These are phyloP conservation scores for Apiotrichum sp. DNA, from an alignment of 1,284 basidiomycete genomes.

Conservation along the genomic window DNA sequence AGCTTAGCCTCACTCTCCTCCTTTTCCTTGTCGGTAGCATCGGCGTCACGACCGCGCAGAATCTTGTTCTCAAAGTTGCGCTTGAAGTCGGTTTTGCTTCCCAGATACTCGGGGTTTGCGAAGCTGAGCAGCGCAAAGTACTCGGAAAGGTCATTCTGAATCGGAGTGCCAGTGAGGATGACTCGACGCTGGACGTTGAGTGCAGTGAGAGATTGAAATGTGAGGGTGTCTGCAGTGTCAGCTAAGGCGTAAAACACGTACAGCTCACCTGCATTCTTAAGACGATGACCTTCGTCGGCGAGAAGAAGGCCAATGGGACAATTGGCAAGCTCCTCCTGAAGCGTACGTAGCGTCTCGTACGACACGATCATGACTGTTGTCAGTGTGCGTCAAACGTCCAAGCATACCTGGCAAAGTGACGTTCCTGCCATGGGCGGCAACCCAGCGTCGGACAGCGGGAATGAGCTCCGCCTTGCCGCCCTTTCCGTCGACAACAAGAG, in stretches of 20 bases:
- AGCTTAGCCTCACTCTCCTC: constrained; percentile 82
- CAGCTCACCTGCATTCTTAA: constrained; percentile 85
- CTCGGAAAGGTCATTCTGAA: constrained; percentile 93
- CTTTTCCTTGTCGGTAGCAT: constrained; percentile 77
- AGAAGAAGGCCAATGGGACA: constrained; percentile 85
- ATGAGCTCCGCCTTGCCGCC: constrained; percentile 74
- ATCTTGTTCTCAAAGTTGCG: constrained; percentile 96
- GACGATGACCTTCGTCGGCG: constrained; percentile 92
- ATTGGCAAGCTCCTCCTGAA: constrained; percentile 66
- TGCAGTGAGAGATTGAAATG: constrained; percentile 77
- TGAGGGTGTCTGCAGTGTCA: constrained; percentile 62
- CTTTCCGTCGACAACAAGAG: constrained; percentile 83
- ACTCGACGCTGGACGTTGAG: constrained; percentile 91
- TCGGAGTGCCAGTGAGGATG: constrained; percentile 93
- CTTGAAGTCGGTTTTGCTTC: constrained; percentile 84
- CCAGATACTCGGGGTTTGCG: constrained; percentile 93
- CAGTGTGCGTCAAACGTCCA: neutral
- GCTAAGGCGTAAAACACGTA: too few species aligned
- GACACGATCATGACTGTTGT: constrained; percentile 92
- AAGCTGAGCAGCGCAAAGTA: constrained; percentile 96
- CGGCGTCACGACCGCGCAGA: constrained; percentile 85
- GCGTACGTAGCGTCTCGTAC: constrained; percentile 88
- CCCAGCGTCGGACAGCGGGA: constrained; percentile 76
- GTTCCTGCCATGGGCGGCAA: constrained; percentile 73
- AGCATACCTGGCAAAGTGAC: constrained; percentile 76